A percentile compares a stretch with the other conserved stretches of the same genome.
Conservation (phyloP, 106 monocot species). For the Dioscorea zingiberensis region DNA sequence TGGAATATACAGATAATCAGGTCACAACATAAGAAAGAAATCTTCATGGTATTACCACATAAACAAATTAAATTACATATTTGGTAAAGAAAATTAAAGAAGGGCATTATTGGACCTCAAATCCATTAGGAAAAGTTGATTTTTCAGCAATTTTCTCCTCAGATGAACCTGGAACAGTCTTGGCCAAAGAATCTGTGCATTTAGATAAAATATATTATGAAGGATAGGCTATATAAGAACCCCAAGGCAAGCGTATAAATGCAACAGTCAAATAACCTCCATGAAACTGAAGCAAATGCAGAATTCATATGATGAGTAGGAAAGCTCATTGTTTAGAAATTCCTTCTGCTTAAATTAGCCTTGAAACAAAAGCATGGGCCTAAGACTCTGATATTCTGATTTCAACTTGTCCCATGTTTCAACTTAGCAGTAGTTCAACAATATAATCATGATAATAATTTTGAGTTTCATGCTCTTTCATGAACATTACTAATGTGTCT, state of each 20-base stretch:
- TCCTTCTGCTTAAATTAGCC: too few species aligned
- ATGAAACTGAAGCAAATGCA: neutral
- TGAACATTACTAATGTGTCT: too few species aligned
- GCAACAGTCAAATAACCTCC: neutral
- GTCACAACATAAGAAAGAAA: neutral
- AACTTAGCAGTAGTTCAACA: too few species aligned
- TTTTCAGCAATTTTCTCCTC: constrained; percentile 14
- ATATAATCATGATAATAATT: too few species aligned
- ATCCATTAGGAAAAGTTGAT: constrained; percentile 27
- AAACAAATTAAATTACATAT: too few species aligned
- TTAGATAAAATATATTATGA: neutral
- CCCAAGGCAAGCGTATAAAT: neutral
- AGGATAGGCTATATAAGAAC: neutral
- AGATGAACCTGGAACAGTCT: constrained; percentile 1
- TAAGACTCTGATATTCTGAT: too few species aligned
- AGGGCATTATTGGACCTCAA: constrained; percentile 18
- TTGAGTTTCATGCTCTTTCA: too few species aligned
- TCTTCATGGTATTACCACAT: too few species aligned
- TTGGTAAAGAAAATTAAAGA: neutral
- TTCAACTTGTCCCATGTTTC: too few species aligned
- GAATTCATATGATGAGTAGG: neutral
- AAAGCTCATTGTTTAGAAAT: too few species aligned
- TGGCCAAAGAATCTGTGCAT: constrained; percentile 15
- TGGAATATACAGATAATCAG: neutral
- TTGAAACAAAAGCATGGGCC: too few species aligned